Evolutionary conservation across 768 basidiomycete species (phyloP), one percentile per base, ranked within the genome.

Genomic region (Paxillus rubicundulus): DNA sequence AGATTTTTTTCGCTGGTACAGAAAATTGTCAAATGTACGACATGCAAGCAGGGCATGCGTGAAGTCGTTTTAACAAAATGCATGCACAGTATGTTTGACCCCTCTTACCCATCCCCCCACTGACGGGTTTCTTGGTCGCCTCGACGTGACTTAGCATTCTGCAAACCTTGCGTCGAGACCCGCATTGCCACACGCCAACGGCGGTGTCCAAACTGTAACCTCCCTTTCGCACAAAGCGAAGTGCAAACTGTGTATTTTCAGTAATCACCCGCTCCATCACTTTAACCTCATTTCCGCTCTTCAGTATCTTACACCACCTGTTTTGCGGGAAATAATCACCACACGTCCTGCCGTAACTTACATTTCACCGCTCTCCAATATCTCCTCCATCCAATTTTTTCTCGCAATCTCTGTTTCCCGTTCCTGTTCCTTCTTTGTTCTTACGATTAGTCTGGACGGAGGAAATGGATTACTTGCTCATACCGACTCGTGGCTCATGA

Each of bases 191-290:
- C 89, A 14, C 84, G 95, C 53, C 94, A 97, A 66, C 86, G 95
- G 24, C 95, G 95, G 68, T 98, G 95, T 71, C 94, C 94, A 20
- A 85, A 87, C 6, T 98, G 95, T 66, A 86, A 87, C 56, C 63
- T 87, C 30, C 70, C 79, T 1, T 98, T 98, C 72, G 85, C 87
- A 5, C 82, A 85, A 60, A 86, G 85, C 45, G 94, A 98, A 56
- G 90, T 93, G n/a, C 78, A 82, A 61, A 73, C 76, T 10, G 64
- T 87, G 30, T 85, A 75, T 61, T 83, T 86, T 68, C 83, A 84
- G 61, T 79, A 55, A 72, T 39, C 41, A 20, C 30, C 32, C 14
- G 28, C 14, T 45, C 32, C 7, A 18, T 6, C 32, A 44, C 30
- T 13, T 18, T 45, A 7, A 18, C 30, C 16, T 32, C 30, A 32